Evolutionary conservation across 2,329 filamentous ascomycete genomes (phyloP), one percentile per base, ranked within the genome.

Genomic region (Neopestalotiopsis rosae): DNA sequence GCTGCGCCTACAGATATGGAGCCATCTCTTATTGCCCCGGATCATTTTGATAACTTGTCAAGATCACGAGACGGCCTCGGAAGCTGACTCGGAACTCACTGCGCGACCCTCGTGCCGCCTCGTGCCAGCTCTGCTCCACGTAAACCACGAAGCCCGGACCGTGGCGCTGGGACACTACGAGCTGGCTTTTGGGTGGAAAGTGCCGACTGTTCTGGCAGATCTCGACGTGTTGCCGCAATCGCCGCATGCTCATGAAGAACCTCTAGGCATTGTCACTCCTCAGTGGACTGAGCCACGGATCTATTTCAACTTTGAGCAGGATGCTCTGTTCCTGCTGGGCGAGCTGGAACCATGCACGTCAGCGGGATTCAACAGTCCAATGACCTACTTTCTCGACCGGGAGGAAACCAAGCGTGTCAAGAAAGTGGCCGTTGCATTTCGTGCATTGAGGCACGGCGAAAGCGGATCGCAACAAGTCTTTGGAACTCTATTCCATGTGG

Each of bases 1-100:
- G 75, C 79, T 87, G 66, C 84, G 85, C 62, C 77, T 86, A 67
- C 80, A 81, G 74, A 79, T 87, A 71, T 87, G 85, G 85, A 78
- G 80, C 67, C 77, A 75, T 64, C 74, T 85, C 61, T 74, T 86
- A 64, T 79, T 78, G 70, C 84, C 84, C 34, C 83, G 85, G 69
- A 79, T 86, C 70, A 73, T 86, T 58, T 76, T 82, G 7, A 79
- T 80, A 32, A 81, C 82, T 68, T 86, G 84, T 74, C 74, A 84
- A 57, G 52, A 69, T 24, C 52, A 70, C 38, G 52, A 52, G 30
- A 62, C 65, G 63, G 59, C 59, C n/a, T 32, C 61, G 38, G 70
- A 69, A 57, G 63, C 67, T 38, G 20, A 69, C 9, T 38, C 17
- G 13, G 71, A 59, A 9, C 59, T 68, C 7, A 67, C 73, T 61